Percentiles rank a stretch among this genome's conserved stretches.
Evolutionary conservation across 1,284 basidiomycete genomes (phyloP).

Genomic region (Trichosporon sp.): DNA sequence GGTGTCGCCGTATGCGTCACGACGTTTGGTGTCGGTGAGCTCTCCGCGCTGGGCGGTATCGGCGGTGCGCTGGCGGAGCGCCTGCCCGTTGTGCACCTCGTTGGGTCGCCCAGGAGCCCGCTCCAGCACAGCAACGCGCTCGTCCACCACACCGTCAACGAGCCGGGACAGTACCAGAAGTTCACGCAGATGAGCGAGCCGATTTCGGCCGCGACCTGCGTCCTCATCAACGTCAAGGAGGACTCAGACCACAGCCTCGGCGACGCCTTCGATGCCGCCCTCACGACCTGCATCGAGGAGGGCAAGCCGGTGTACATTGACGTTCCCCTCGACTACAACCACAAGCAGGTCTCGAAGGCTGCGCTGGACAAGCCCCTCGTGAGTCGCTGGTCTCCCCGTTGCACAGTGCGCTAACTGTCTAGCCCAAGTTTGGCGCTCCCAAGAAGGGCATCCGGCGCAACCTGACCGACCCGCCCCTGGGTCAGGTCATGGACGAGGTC

Average conservation of each 20-base stretch:
- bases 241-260: constrained; percentile 59
- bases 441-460: constrained; percentile 9
- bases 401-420: not conserved
- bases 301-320: constrained; percentile 85
- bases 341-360: constrained; percentile 62
- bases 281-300: constrained; percentile 66
- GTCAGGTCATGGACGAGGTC: constrained; percentile 65
- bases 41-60: constrained; percentile 70
- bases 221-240: constrained; percentile 61
- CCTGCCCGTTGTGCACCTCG: constrained; percentile 88
- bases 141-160: constrained; percentile 52
- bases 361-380: constrained; percentile 23
- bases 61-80: constrained; percentile 69
- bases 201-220: constrained; percentile 70
- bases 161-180: constrained; percentile 25
- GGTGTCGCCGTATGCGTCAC: constrained; percentile 70
- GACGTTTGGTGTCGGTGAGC: constrained; percentile 88
- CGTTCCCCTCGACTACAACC: constrained; percentile 81
- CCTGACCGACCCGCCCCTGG: constrained; percentile 16
- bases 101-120: constrained; percentile 82
- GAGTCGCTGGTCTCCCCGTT: not conserved
- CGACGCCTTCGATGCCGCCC: constrained; percentile 75
- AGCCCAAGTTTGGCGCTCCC: constrained; percentile 26
- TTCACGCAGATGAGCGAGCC: constrained; percentile 72
- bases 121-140: constrained; percentile 71